Evolutionary conservation across 176 grass and related monocot species (phyloP), one percentile per base, ranked within the genome.

Genomic region (Musa troglodytarum): DNA sequence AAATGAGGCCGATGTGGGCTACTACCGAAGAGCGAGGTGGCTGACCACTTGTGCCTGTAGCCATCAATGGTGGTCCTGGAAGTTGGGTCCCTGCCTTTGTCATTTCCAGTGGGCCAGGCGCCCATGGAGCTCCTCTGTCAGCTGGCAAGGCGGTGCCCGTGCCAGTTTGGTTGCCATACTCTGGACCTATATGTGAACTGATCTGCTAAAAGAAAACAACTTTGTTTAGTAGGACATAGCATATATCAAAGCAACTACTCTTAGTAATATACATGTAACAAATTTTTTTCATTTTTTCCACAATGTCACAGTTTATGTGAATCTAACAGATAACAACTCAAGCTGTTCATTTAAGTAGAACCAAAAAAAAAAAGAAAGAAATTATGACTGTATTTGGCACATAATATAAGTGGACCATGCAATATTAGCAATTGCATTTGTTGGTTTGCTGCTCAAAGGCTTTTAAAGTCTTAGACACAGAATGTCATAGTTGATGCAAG

Each of bases 61-160:
- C 16, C 68, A 92, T 92, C 76, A 76, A 50, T 4, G 89, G 73
- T 29, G 85, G 96, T 63, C 86, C 95, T 65, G 65, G 86, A 74
- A 94, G 83, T 79, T 87, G 88, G 20, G 80, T 59, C 24, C 76
- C 86, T 11, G 53, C 26, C 72, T 73, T 53, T 1, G 82, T 67
- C 23, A 79, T 76, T 77, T 99, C 90, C 65, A 82, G 74, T 72
- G 66, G 79, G 59, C 53, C 79, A 53, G 83, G 80, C 23, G 81
- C 81, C 96, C 96, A 99, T 26, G 81, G 84, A 65, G 74, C 77
- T 55, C 71, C 80, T 90, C 96, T 92, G 51, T 94, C 91, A 68
- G 86, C 77, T 77, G 84, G 84, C 78, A 98, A 84, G 65, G 83
- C 51, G 19, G 74, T 77, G 34, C 4, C 34, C 34, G 34, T 43